Evolutionary conservation across 106 monocot genomes (phyloP).

Genomic region (Acanthochlamys bracteata): DNA sequence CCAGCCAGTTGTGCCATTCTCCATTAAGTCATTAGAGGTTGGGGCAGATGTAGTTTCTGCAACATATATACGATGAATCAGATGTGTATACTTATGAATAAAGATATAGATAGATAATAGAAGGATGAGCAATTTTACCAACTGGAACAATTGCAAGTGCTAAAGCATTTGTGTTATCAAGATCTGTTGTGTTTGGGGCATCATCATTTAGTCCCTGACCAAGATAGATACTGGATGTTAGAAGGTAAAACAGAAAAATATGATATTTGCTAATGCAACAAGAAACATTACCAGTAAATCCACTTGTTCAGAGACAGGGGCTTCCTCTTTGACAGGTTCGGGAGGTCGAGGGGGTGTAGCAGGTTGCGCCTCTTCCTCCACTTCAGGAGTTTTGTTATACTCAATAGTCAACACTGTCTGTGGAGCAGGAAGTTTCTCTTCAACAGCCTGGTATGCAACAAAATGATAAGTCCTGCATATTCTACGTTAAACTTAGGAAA

Average conservation of each 20-base stretch:
- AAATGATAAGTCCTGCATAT: too few relatives aligned
- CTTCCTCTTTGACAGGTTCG: slow-evolving; percentile 46
- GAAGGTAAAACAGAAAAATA: neutral
- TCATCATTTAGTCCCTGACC: slow-evolving; percentile 44
- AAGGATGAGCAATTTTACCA: slow-evolving; percentile 46
- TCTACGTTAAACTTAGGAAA: too few relatives aligned
- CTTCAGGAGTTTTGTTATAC: slow-evolving; percentile 51
- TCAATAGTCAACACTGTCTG: slow-evolving; percentile 45
- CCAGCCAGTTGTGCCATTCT: slow-evolving; percentile 65
- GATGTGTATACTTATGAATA: neutral
- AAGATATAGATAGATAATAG: slow-evolving; percentile 11
- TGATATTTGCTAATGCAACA: neutral
- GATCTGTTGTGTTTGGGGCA: slow-evolving; percentile 44
- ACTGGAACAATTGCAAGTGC: slow-evolving; percentile 90
- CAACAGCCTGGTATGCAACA: slow-evolving; percentile 15
- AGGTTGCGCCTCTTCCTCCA: slow-evolving; percentile 24
- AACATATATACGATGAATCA: slow-evolving; percentile 6
- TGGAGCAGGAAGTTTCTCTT: slow-evolving; percentile 30
- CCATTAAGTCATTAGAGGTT: slow-evolving; percentile 18
- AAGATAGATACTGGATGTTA: neutral
- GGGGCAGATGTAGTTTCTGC: slow-evolving; percentile 46
- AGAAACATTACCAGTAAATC: slow-evolving; percentile 51
- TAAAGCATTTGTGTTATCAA: slow-evolving; percentile 79
- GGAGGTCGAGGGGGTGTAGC: slow-evolving; percentile 34
- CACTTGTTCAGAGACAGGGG: slow-evolving; percentile 20